Evolutionary conservation across 1,284 basidiomycete species (phyloP), one percentile per base, ranked within the genome.

Genomic region (Pterulicium gracile): DNA sequence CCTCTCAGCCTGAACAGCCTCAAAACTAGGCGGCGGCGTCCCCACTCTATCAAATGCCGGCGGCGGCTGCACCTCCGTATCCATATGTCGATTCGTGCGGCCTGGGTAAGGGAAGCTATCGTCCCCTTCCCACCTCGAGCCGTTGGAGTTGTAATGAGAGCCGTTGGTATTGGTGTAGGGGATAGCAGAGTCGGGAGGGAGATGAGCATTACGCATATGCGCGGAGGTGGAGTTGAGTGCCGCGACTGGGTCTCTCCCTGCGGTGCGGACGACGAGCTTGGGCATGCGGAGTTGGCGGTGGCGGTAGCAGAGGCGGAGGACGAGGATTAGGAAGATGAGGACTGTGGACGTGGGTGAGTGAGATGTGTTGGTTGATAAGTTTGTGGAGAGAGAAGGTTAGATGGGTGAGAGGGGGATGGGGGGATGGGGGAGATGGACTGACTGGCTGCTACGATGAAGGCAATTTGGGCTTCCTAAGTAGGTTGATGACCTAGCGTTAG

Each of bases 1-100:
- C 49, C 61, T 3, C 47, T 69, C 50, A 58, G 65, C 57, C 10
- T 32, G 10, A 32, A 69, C 50, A 58, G 65, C 57, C 10, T 32
- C 27, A 32, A 32, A 32, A 7, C 10, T n/a, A 32, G 27, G 27
- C 27, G 27, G 27, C 27, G 27, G 27, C 27, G 27, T 7, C n/a
- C 27, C 27, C 10, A 32, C 27, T 7, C n/a, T 32, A 7, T 32
- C 27, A 32, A 32, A 32, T 32, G 10, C n/a, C 7, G 27, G 27
- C n/a, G 27, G 27, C 7, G 27, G 27, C n/a, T n/a, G n/a, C n/a
- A n/a, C n/a, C n/a, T n/a, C n/a, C n/a, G n/a, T n/a, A n/a, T n/a
- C n/a, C n/a, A n/a, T n/a, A n/a, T n/a, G n/a, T n/a, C n/a, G n/a
- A n/a, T n/a, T n/a, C n/a, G n/a, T n/a, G n/a, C n/a, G n/a, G n/a